Base-by-base conservation (phyloP, 2,329 filamentous ascomycete genomes). In the Coleophoma cylindrospora region DNA sequence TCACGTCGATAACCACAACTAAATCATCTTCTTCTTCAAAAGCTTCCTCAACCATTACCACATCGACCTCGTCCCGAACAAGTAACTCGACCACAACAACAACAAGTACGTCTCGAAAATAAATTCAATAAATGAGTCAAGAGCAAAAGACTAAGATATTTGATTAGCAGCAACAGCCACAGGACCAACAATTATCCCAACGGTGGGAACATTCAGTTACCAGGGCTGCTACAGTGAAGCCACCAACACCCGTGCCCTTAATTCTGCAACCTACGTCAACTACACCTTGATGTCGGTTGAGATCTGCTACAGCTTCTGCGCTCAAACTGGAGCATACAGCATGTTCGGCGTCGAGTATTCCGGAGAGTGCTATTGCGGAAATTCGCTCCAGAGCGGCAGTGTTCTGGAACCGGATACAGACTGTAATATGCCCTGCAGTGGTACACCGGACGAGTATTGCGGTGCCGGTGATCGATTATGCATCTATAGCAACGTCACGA, bases 261-360 rank as follows among this genome's bases (percentile, higher is more conserved):
- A 32, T 22, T 22, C 13, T 6, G 37, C 44, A 10, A 15, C 19
- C 12, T 45, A 34, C n/a, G 33, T 34, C 19, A 44, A 50, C 43
- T 43, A 52, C 34, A 38, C 48, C 8, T n/a, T 15, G 15, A 53
- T 53, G 51, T 49, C 50, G 1, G 22, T 46, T 8, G 50, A 49
- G 22, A 34, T 34, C 10, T 52, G 50, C 32, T 36, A 33, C 11
- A 27, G 27, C 15, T 40, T 27, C 38, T 52, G 50, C 21, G 36
- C 50, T 10, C 27, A 27, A 27, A 10, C 3, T 8, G 27, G 27
- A 27, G 41, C 19, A 9, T 74, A 69, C 51, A 51, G 52, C 12
- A 57, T 73, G 68, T 59, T 63, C 45, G 74, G 74, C 36, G 57
- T 74, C 32, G 72, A 76, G 55, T 75, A 74, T 53, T 63, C 66